phyloP scores from a whole-genome alignment of 495 filamentous ascomycete genomes.

The Aspergillus campestris region DNA sequence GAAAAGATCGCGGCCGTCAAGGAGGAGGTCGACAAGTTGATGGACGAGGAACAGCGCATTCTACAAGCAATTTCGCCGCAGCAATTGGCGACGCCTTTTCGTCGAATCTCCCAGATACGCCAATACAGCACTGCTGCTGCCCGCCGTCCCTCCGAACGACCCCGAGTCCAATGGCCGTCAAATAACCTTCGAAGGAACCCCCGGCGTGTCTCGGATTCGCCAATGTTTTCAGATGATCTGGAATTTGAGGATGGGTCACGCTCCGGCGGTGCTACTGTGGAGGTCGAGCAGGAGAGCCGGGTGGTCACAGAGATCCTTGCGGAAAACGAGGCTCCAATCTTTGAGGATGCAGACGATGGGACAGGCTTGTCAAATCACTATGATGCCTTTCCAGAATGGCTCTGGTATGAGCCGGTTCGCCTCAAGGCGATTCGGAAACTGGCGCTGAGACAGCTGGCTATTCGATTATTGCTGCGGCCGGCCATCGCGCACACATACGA shows the following conservation, averaged over 20 bases:
- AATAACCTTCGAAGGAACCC: too few relatives aligned
- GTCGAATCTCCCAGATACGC: conserved; percentile 16
- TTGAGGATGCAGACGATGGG: conserved; percentile 10
- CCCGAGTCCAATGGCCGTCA: background rate
- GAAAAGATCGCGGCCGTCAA: conserved; percentile 41
- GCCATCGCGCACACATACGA: conserved; percentile 32
- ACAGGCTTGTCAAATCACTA: conserved; percentile 9
- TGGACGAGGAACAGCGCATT: conserved; percentile 34
- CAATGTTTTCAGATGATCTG: too few relatives aligned
- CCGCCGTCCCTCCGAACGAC: background rate
- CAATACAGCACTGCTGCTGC: conserved; percentile 14
- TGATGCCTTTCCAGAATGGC: conserved; percentile 21
- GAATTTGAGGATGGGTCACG: background rate
- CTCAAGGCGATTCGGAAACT: conserved; percentile 36
- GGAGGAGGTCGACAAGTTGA: conserved; percentile 35
- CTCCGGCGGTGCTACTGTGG: background rate
- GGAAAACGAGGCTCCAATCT: conserved; percentile 6
- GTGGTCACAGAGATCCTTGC: background rate
- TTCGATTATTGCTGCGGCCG: conserved; percentile 32
- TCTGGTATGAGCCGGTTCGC: conserved; percentile 20
- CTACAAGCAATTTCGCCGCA: conserved; percentile 21
- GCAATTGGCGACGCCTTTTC: conserved; percentile 12
- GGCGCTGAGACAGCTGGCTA: conserved; percentile 35
- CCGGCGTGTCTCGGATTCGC: too few relatives aligned
- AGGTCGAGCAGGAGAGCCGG: background rate